A percentile compares a stretch with the other conserved stretches of the same genome.
These are phyloP conservation scores for Agrocybe praecox DNA, from an alignment of 768 basidiomycete genomes.

Conservation along the genomic window DNA sequence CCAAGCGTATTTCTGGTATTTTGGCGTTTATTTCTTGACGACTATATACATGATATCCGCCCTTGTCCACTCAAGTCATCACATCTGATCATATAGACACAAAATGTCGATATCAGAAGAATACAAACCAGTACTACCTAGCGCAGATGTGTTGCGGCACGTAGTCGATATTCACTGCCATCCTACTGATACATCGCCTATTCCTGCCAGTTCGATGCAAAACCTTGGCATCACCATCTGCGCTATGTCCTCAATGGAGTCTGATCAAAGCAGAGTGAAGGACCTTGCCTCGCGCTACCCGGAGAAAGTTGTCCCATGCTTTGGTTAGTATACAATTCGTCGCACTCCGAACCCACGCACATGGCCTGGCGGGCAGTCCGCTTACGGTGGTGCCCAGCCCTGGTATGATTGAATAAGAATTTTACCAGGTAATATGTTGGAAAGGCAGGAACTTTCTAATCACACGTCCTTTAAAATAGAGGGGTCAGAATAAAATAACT, in stretches of 20 bases:
- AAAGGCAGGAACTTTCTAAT: too few species aligned
- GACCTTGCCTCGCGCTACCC: constrained; percentile 63
- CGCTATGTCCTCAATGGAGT: constrained; percentile 73
- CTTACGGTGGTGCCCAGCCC: too few species aligned
- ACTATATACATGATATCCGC: too few species aligned
- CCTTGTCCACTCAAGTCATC: background rate
- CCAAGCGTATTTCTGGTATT: too few species aligned
- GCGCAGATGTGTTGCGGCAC: constrained; percentile 55
- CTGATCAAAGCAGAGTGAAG: constrained; percentile 74
- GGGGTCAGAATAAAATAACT: too few species aligned
- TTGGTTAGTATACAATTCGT: constrained; percentile 60
- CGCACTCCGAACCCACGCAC: background rate
- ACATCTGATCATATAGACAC: background rate
- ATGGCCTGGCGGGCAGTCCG: too few species aligned
- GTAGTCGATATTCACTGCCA: constrained; percentile 92
- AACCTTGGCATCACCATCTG: constrained; percentile 68
- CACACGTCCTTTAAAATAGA: too few species aligned
- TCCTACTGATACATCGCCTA: constrained; percentile 71
- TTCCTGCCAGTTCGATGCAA: constrained; percentile 49
- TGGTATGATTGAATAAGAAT: background rate
- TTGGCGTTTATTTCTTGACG: too few species aligned
- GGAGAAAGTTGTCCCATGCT: constrained; percentile 79
- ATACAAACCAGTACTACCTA: constrained; percentile 19
- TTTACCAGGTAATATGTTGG: too few species aligned
- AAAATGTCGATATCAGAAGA: background rate